Evolutionary conservation across 768 basidiomycete species (phyloP).

Genomic region (Boletus sp.): DNA sequence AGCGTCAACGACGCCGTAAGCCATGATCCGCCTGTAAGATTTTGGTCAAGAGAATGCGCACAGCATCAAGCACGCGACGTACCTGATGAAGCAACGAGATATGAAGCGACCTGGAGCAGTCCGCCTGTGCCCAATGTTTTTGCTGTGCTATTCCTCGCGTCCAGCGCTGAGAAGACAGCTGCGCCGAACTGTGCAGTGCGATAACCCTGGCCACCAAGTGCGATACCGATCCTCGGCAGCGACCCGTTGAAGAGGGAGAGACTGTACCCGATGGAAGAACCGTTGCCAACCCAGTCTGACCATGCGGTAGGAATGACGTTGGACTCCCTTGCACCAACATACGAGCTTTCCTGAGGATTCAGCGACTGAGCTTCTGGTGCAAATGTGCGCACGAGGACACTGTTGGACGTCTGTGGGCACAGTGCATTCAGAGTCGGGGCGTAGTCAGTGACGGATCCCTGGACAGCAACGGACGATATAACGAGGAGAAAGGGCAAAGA

Average conservation of each 20-base stretch:
- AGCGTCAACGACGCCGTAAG: constrained; percentile 58
- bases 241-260: constrained; percentile 39
- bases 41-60: neutral
- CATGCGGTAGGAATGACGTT: constrained; percentile 48
- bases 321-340: constrained; percentile 43
- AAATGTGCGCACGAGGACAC: constrained; percentile 49
- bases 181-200: constrained; percentile 68
- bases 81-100: constrained; percentile 69
- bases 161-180: constrained; percentile 54
- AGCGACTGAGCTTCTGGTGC: constrained; percentile 51
- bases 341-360: constrained; percentile 47
- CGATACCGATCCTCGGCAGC: constrained; percentile 58
- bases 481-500: neutral
- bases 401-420: constrained; percentile 47
- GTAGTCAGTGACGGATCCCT: constrained; percentile 43
- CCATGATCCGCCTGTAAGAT: constrained; percentile 60
- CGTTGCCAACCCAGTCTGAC: constrained; percentile 59
- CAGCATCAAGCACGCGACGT: constrained; percentile 5
- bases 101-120: constrained; percentile 67
- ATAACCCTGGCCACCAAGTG: constrained; percentile 69
- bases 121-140: constrained; percentile 63
- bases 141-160: constrained; percentile 58
- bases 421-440: constrained; percentile 48
- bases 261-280: constrained; percentile 51
- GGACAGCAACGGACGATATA: neutral